These are phyloP conservation scores for Butyriboletus appendiculatus DNA, from an alignment of 1,284 basidiomycete genomes.

Conservation along the genomic window DNA sequence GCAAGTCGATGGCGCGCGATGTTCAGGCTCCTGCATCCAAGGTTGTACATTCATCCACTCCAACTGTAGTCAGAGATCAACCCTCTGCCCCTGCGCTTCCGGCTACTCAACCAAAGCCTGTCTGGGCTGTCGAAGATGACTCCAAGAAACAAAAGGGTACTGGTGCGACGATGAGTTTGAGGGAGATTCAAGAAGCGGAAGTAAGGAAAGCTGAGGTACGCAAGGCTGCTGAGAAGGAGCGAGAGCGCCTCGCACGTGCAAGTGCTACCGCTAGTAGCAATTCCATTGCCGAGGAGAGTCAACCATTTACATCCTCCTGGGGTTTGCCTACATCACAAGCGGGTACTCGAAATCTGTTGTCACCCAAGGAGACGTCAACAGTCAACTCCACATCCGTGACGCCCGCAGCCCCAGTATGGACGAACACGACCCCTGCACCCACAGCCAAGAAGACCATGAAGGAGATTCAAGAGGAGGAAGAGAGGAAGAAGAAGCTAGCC, in stretches of 20 bases:
- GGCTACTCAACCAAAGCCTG: conserved; percentile 44
- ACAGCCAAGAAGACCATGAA: conserved; percentile 92
- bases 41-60: conserved; percentile 9
- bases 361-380: conserved; percentile 48
- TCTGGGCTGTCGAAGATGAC: conserved; percentile 70
- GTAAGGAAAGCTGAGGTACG: conserved; percentile 78
- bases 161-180: conserved; percentile 64
- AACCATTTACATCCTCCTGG: conserved; percentile 72
- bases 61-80: conserved; percentile 24
- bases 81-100: conserved; percentile 26
- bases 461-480: conserved; percentile 98
- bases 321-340: conserved; percentile 75
- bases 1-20: conserved; percentile 33
- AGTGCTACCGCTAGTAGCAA: conserved; percentile 40
- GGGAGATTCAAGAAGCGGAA: conserved; percentile 96
- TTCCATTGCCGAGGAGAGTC: conserved; percentile 51
- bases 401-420: conserved; percentile 60
- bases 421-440: conserved; percentile 52
- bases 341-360: conserved; percentile 48
- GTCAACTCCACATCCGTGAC: conserved; percentile 35
- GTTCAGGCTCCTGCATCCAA: conserved; percentile 29
- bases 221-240: conserved; percentile 67
- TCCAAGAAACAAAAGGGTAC: conserved; percentile 51
- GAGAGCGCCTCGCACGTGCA: conserved; percentile 56
- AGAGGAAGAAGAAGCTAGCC: conserved; percentile 72